These are phyloP conservation scores for Acer yangbiense DNA, from an alignment of 345 rosid species.

Conservation along the genomic window DNA sequence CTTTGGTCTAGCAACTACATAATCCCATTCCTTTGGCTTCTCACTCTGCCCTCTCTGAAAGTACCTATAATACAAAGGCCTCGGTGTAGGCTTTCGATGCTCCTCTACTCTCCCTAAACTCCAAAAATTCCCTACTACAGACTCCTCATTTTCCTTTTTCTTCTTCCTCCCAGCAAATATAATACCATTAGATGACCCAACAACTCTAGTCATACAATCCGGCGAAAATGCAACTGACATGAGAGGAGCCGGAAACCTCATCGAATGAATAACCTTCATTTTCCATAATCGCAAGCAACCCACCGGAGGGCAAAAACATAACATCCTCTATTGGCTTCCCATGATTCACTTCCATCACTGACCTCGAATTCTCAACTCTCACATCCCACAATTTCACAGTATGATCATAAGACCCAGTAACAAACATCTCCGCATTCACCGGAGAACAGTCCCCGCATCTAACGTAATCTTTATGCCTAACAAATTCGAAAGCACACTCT, in stretches of 20 bases:
- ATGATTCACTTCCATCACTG: slow-evolving; percentile 71
- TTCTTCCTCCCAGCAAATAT: slow-evolving; percentile 77
- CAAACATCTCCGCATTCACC: slow-evolving; percentile 55
- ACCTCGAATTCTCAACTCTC: slow-evolving; percentile 53
- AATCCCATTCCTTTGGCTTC: slow-evolving; percentile 71
- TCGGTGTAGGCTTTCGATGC: slow-evolving; percentile 45
- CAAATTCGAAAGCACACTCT: slow-evolving; percentile 56
- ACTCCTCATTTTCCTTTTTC: slow-evolving; percentile 49
- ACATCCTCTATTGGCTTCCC: slow-evolving; percentile 92
- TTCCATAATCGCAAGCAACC: slow-evolving; percentile 73
- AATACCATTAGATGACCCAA: slow-evolving; percentile 75
- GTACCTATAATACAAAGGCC: slow-evolving; percentile 68
- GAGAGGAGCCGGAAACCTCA: slow-evolving; percentile 89
- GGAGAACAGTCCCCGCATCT: slow-evolving; percentile 93
- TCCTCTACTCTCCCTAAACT: slow-evolving; percentile 44
- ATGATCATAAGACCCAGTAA: slow-evolving; percentile 93
- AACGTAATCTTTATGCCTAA: slow-evolving; percentile 89
- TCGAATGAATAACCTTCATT: slow-evolving; percentile 79
- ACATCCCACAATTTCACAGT: slow-evolving; percentile 91
- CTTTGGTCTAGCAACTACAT: slow-evolving; percentile 65
- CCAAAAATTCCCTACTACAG: slow-evolving; percentile 29
- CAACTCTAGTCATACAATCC: slow-evolving; percentile 53
- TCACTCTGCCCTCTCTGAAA: slow-evolving; percentile 83
- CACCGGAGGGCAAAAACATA: slow-evolving; percentile 84
- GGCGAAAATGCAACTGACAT: slow-evolving; percentile 74